Evolutionary conservation across 2,329 filamentous ascomycete species (phyloP), one percentile per base, ranked within the genome.

Genomic region (Curvularia sp.): DNA sequence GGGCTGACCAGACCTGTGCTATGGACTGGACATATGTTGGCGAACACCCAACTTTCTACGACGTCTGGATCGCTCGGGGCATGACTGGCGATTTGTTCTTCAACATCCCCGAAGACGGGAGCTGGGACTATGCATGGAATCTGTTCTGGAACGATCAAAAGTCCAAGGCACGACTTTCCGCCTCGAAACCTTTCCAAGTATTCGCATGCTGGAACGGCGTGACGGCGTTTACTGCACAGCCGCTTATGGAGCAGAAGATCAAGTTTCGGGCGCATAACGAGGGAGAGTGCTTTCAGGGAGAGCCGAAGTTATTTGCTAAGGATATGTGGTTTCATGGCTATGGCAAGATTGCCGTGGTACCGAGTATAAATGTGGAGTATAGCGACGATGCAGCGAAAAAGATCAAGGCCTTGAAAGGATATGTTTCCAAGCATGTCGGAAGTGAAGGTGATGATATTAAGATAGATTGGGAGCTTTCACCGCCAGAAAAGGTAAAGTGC

Each of bases 131-230:
- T 36, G 57, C 62, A 13, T 64, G 67, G 62, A 60, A 69, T 27
- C 62, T 71, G 4, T 87, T 88, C 64, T 83, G 81, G 79, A 83
- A 83, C 63, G 77, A 84, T 27, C 66, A 70, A 0, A 69, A 67
- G 0, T 71, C 80, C 2, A 72, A 64, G 7, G 45, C 57, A 2
- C 72, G 79, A 2, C 80, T 79, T 52, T 45, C 60, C 0, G 59
- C 59, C 0, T 69, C 75, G 23, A 70, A 74, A n/a, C 84, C 86
- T 0, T 83, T 87, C 58, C 86, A 87, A 67, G 85, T 87, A 0
- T 87, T 85, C 57, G 71, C 84, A 0, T 88, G 86, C 69, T 87
- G 86, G 85, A 87, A 87, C 57, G 86, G 86, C 2, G 83, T 81
- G 0, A 78, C 78, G 0, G 80, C 79, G 0, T 81, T 87, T 50